Evolutionary conservation across 495 filamentous ascomycete species (phyloP).

Genomic region (Penicillium arizonense): DNA sequence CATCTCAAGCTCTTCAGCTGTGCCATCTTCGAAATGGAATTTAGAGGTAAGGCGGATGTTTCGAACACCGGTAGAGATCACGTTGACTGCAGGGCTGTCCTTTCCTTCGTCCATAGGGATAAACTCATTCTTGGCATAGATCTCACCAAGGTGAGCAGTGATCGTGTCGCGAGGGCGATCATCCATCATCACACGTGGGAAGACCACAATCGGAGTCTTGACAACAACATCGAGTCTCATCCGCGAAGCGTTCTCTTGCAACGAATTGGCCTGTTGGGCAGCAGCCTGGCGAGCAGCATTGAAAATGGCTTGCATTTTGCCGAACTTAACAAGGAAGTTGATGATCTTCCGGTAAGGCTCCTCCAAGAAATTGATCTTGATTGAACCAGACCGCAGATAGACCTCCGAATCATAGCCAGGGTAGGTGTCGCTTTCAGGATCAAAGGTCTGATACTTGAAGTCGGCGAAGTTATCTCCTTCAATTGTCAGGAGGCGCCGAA

Average conservation of each 20-base stretch:
- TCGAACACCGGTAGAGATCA: conserved; percentile 85
- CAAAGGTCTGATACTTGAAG: conserved; percentile 95
- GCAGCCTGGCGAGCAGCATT: conserved; percentile 95
- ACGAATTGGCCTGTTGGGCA: conserved; percentile 87
- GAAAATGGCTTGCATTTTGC: conserved; percentile 99
- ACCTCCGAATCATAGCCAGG: conserved; percentile 96
- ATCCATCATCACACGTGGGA: conserved; percentile 68
- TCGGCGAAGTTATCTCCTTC: conserved; percentile 96
- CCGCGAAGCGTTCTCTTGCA: conserved; percentile 83
- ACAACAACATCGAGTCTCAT: conserved; percentile 92
- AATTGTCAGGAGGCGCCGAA: conserved; percentile 88
- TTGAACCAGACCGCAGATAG: conserved; percentile 82
- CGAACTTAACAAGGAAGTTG: conserved; percentile 96
- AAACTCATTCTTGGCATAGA: conserved; percentile 93
- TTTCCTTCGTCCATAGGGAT: conserved; percentile 71
- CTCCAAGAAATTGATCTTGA: conserved; percentile 94
- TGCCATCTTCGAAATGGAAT: conserved; percentile 73
- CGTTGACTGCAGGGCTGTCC: conserved; percentile 75
- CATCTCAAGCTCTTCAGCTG: conserved; percentile 85
- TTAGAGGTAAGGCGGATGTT: conserved; percentile 88
- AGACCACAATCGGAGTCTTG: conserved; percentile 93
- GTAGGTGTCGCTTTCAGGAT: conserved; percentile 68
- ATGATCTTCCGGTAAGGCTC: conserved; percentile 98
- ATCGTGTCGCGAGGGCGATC: conserved; percentile 73
- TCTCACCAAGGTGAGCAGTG: conserved; percentile 93